phyloP scores from a whole-genome alignment of 352 stramenopile species.

The Phytopythium sindhum region DNA sequence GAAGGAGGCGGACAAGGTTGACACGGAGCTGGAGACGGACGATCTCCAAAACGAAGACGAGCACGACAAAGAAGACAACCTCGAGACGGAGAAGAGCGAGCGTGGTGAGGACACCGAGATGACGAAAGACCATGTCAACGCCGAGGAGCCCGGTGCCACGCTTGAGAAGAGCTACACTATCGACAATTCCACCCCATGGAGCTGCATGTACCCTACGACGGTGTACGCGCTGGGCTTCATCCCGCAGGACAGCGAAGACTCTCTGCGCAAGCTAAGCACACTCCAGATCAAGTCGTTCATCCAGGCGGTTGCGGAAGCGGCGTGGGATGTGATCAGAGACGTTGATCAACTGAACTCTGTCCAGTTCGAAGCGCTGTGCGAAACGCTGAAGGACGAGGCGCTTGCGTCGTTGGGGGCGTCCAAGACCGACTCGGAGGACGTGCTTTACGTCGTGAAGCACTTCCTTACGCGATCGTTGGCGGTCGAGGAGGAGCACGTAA shows the following conservation, averaged over 20 bases:
- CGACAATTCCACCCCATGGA: slow-evolving; percentile 1
- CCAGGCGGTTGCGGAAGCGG: slow-evolving; percentile 65
- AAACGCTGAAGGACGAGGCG: slow-evolving; percentile 41
- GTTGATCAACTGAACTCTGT: slow-evolving; percentile 48
- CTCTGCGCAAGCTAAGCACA: slow-evolving; percentile 70
- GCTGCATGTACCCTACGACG: slow-evolving; percentile 67
- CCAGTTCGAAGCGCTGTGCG: slow-evolving; percentile 75
- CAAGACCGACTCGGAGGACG: slow-evolving; percentile 31
- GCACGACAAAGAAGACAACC: slow-evolving; percentile 12
- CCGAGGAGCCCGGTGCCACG: background rate
- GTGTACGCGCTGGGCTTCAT: slow-evolving; percentile 72
- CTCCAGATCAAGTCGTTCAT: slow-evolving; percentile 87
- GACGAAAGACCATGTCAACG: background rate
- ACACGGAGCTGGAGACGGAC: background rate
- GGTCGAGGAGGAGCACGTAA: slow-evolving; percentile 45
- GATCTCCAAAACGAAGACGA: slow-evolving; percentile 6
- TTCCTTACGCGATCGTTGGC: slow-evolving; percentile 57
- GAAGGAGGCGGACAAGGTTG: background rate
- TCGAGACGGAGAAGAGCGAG: slow-evolving; percentile 8
- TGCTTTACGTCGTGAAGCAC: slow-evolving; percentile 68
- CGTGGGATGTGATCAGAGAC: slow-evolving; percentile 56
- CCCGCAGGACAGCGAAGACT: slow-evolving; percentile 29
- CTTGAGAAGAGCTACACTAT: background rate
- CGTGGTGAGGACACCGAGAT: slow-evolving; percentile 5
- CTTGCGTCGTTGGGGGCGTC: slow-evolving; percentile 24